Percentiles rank a stretch among this genome's conserved stretches.
These are phyloP conservation scores for Xylaria acuta DNA, from an alignment of 495 filamentous ascomycete species.

Conservation along the genomic window DNA sequence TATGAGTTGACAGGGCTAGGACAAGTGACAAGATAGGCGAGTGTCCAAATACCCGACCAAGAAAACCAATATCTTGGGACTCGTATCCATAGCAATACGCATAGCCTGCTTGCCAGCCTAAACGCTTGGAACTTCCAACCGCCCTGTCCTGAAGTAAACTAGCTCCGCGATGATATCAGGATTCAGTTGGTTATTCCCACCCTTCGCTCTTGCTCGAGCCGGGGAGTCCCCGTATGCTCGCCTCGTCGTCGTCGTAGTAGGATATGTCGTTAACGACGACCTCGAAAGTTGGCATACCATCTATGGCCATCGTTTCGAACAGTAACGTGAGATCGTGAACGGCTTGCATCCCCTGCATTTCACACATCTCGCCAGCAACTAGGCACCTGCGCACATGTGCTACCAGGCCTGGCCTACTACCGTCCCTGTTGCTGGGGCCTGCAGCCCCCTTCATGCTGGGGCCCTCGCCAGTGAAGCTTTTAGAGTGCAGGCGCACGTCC, in stretches of 20 bases:
- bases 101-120: background rate
- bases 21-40: background rate
- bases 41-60: background rate
- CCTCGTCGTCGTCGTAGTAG: background rate
- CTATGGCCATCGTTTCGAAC: constrained; percentile 28
- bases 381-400: constrained; percentile 34
- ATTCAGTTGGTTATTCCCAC: background rate
- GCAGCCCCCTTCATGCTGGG: constrained; percentile 1
- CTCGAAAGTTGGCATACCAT: constrained; percentile 41
- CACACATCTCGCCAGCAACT: constrained; percentile 40
- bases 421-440: background rate
- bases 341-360: constrained; percentile 40
- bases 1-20: background rate
- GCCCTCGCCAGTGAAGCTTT: constrained; percentile 19
- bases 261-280: constrained; percentile 35
- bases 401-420: constrained; percentile 21
- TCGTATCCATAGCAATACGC: background rate
- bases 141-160: background rate
- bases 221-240: background rate
- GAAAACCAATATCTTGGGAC: background rate
- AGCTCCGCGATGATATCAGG: background rate
- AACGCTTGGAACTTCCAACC: background rate
- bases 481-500: constrained; percentile 34
- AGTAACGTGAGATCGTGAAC: constrained; percentile 40
- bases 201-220: background rate